phyloP scores from a whole-genome alignment of 495 filamentous ascomycete genomes.

The Aspergillus wentii region DNA sequence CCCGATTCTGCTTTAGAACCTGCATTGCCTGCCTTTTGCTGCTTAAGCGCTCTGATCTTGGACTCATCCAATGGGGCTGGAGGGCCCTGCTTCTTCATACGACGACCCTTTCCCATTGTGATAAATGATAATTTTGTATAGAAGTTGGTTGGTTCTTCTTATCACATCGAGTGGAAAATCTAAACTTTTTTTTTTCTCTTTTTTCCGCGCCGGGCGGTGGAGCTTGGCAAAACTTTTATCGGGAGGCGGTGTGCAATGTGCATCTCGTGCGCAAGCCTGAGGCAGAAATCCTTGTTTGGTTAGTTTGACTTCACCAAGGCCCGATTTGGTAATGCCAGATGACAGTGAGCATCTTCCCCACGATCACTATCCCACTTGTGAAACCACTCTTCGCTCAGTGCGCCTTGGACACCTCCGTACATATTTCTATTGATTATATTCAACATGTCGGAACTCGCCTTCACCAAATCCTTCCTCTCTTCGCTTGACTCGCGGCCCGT shows the following conservation, averaged over 20 bases:
- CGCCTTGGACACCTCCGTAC: too few relatives aligned
- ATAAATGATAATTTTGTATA: conserved; percentile 5
- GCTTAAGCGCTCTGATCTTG: conserved; percentile 64
- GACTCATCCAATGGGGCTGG: conserved; percentile 78
- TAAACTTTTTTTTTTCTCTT: conserved; percentile 15
- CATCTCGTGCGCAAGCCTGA: conserved; percentile 4
- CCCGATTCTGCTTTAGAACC: conserved; percentile 40
- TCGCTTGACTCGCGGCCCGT: conserved; percentile 68
- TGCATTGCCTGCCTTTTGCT: conserved; percentile 66
- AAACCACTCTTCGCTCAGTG: too few relatives aligned
- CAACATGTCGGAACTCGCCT: conserved; percentile 79
- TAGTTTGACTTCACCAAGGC: conserved; percentile 6
- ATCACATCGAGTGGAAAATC: conserved; percentile 2
- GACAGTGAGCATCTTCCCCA: too few relatives aligned
- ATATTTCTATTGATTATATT: too few relatives aligned
- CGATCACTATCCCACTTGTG: too few relatives aligned
- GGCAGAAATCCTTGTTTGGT: conserved; percentile 2
- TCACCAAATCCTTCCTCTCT: conserved; percentile 77
- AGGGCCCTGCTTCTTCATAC: conserved; percentile 92
- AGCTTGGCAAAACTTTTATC: conserved; percentile 15
- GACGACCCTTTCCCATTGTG: conserved; percentile 83
- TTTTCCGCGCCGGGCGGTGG: conserved; percentile 33
- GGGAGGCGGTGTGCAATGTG: conserved; percentile 25
- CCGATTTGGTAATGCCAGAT: conserved; percentile 14
- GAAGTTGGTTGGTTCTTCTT: conserved; percentile 11